phyloP scores from a whole-genome alignment of 2,329 filamentous ascomycete genomes.

The Colletotrichum cordylinicola region DNA sequence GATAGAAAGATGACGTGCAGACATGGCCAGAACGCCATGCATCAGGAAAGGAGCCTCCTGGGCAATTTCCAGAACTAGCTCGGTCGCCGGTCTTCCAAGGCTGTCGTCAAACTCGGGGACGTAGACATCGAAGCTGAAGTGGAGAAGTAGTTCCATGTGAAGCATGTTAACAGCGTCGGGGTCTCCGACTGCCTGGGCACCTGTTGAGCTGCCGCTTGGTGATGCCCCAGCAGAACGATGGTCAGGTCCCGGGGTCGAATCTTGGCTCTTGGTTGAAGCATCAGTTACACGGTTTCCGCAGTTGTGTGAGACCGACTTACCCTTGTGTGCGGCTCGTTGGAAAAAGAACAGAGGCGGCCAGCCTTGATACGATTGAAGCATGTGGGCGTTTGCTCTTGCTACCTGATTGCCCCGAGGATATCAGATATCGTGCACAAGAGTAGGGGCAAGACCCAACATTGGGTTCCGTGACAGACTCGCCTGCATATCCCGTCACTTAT shows the following conservation, averaged over 20 bases:
- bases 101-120: not conserved
- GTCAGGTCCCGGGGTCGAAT: not conserved
- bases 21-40: not conserved
- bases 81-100: not conserved
- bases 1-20: not conserved
- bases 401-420: not conserved
- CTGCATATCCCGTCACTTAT: no score
- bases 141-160: not conserved
- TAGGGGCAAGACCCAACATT: no score
- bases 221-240: not conserved
- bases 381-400: not conserved
- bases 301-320: not conserved
- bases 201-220: not conserved
- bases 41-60: not conserved
- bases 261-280: not conserved
- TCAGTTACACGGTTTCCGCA: not conserved
- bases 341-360: not conserved
- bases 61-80: not conserved
- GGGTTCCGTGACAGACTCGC: no score
- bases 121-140: not conserved
- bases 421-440: not conserved
- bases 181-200: not conserved
- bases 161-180: not conserved
- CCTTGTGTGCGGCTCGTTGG: not conserved
- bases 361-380: not conserved